Evolutionary conservation across 2,329 filamentous ascomycete genomes (phyloP), one percentile per base, ranked within the genome.

Genomic region (Microcera coccophila): DNA sequence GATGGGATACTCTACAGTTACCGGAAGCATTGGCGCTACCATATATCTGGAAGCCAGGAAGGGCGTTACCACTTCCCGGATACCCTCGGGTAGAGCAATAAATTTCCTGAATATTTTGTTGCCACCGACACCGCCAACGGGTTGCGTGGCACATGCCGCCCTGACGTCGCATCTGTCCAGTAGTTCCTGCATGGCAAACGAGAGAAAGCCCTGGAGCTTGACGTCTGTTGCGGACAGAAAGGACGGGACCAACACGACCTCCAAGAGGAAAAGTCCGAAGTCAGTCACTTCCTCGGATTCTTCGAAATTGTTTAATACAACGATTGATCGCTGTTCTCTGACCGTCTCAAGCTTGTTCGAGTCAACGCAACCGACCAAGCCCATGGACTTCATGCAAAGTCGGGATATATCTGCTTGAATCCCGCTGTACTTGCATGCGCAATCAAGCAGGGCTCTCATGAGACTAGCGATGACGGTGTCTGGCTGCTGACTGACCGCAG

Each of bases 111-210:
- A 86, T 19, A 84, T 76, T 3, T 78, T 73, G 37, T 76, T 77
- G 10, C 74, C 73, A 20, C 82, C 77, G 3, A 62, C 16, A 44
- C 58, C 59, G 4, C 63, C 63, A 1, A 64, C 62, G 3, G 68
- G 66, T 28, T 68, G 63, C 61, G 65, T 64, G 21, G 62, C 63
- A 39, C 71, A 74, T 0, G 76, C 79, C 10, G 76, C 71, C 45
- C 75, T 82, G 58, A 96, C 83, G 20, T 85, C 83, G 58, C 86
- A 88, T 52, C 84, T 81, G 34, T 84, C 82, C 3, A 97, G 75
- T 31, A 97, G 75, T 57, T 95, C 85, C 64, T 99, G 93, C 82
- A 98, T 96, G 2, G 85, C 87, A 65, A 87, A 98, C 2, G 91
- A 91, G 15, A 99, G 74, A 60, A 94, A 95, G 0, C 90, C 90